These are phyloP conservation scores for Monosporascus sp. DNA, from an alignment of 2,329 filamentous ascomycete species.

Conservation along the genomic window DNA sequence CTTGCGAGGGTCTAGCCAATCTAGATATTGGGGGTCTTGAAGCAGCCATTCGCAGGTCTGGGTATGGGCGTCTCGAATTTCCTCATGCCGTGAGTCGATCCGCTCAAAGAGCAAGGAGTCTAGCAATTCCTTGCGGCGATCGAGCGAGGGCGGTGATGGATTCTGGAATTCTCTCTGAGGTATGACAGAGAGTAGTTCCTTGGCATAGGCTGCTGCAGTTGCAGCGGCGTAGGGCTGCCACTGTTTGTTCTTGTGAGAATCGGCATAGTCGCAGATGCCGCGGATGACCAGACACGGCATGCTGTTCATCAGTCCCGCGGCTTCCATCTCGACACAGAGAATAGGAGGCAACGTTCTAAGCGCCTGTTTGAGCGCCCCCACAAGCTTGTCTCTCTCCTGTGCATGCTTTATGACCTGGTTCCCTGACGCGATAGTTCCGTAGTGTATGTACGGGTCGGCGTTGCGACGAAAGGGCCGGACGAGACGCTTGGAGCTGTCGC, in stretches of 20 bases:
- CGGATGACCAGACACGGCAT: no score
- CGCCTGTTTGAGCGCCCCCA: no score
- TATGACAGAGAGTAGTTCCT: no score
- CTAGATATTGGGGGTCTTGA: slow-evolving; percentile 18
- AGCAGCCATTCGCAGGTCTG: slow-evolving; percentile 22
- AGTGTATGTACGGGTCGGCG: not conserved
- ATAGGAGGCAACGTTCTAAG: no score
- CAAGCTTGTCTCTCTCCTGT: not conserved
- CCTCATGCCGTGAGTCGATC: slow-evolving; percentile 13
- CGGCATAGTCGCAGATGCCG: no score
- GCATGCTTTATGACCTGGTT: slow-evolving; percentile 1
- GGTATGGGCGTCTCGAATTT: slow-evolving; percentile 13
- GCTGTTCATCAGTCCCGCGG: not conserved
- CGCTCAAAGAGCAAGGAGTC: slow-evolving; percentile 14
- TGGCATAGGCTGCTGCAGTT: no score
- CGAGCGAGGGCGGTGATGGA: no score
- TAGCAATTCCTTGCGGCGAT: not conserved
- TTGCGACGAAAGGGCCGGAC: not conserved
- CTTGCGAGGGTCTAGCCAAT: slow-evolving; percentile 26
- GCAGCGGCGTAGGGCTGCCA: no score
- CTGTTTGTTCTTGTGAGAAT: no score
- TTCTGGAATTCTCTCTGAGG: no score
- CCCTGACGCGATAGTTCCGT: slow-evolving; percentile 1
- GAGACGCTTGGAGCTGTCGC: not conserved
- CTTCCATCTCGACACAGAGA: no score